Base-by-base conservation (phyloP, 768 basidiomycete species). In the Leccinum disarticulatum region DNA sequence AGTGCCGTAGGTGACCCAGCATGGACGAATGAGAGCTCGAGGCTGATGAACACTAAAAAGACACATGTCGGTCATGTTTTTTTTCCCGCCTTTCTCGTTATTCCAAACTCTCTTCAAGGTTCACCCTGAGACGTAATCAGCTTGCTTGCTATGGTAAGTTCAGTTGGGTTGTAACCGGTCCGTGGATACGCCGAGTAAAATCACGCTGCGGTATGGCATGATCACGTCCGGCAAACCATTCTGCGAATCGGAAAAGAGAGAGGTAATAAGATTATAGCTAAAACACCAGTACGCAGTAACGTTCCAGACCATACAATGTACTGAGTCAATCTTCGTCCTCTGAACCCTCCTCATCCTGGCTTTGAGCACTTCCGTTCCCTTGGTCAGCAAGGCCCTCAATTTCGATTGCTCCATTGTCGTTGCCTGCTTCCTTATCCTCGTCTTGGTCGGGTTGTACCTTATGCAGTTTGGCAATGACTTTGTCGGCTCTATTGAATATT, bases 401-500 rank as follows among this genome's bases (percentile, higher is more conserved):
- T 66, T 86, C 79, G 59, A 87, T 74, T 9, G 72, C 72, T 56
- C 67, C 78, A 57, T 70, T 69, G 31, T 76, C 74, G 41, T 75
- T 74, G 30, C 72, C 77, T 28, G 75, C 75, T 22, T 74, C 81
- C 52, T 73, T 80, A 43, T 76, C 82, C 50, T 82, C 85, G 22
- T 66, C 73, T 22, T 78, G 81, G 55, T 82, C 81, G 72, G 84
- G 79, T 69, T 83, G 80, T 74, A 83, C 87, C 75, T 88, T 88
- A 71, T 88, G 86, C 75, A 91, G 74, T 79, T 91, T 95, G 63
- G 89, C 88, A 47, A 99, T 83, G 56, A 98, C 84, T 77, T 97
- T 97, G 65, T 91, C 95, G 50, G 90, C 95, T 54, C 91, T 83
- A 74, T 98, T 98, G 81, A 98, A 99, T 64, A 98, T 95, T 2